phyloP scores from a whole-genome alignment of 1,139 yeast genomes.

The Zygoascus meyerae region DNA sequence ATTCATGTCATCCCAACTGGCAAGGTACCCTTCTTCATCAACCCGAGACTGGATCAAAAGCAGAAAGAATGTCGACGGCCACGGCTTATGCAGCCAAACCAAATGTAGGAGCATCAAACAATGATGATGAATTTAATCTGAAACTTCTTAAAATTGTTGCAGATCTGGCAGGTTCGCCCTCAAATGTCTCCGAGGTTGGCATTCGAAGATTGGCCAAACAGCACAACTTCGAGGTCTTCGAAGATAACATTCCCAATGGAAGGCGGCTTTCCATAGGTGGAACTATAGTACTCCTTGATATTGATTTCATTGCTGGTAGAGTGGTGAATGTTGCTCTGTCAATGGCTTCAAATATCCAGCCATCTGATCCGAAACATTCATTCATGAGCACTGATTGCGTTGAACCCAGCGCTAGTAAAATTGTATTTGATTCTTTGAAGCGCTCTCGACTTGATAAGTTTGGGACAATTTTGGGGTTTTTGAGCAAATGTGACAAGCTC shows the following conservation, averaged over 20 bases:
- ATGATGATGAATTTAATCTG: conserved; percentile 19
- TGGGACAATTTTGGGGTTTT: conserved; percentile 27
- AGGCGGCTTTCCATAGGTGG: conserved; percentile 34
- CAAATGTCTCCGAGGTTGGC: conserved; percentile 31
- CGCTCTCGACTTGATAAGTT: conserved; percentile 30
- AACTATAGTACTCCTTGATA: conserved; percentile 32
- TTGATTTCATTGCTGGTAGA: conserved; percentile 20
- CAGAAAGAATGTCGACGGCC: too few species aligned
- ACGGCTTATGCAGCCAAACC: too few species aligned
- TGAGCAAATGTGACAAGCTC: conserved; percentile 32
- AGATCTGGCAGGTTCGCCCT: conserved; percentile 29
- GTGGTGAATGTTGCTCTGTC: conserved; percentile 28
- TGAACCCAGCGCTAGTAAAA: conserved; percentile 24
- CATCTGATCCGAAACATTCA: conserved; percentile 22
- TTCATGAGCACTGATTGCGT: conserved; percentile 25
- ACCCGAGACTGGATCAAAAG: too few species aligned
- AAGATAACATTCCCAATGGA: conserved; percentile 25
- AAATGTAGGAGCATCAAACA: background rate
- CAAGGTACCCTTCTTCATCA: too few species aligned
- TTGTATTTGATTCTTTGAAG: conserved; percentile 25
- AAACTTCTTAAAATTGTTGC: conserved; percentile 26
- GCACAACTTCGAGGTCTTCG: conserved; percentile 33
- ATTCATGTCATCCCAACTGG: too few species aligned
- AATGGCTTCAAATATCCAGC: conserved; percentile 28
- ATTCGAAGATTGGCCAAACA: conserved; percentile 28